Evolutionary conservation across 768 basidiomycete genomes (phyloP).

Genomic region (Cantharellus cinnabarinus): DNA sequence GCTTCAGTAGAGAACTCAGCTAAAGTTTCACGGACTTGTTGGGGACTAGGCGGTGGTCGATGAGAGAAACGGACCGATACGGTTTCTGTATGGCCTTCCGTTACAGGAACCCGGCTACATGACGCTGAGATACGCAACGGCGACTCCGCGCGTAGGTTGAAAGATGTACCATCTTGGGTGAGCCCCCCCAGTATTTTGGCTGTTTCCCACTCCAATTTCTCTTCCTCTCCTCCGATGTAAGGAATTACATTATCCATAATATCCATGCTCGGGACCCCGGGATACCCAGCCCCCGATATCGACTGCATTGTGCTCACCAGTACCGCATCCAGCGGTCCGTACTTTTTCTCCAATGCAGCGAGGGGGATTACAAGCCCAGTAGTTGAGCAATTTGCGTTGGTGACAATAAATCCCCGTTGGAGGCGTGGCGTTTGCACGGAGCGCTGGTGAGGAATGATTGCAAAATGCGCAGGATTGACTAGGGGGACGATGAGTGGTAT

Average conservation of each 20-base stretch:
- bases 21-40: slow-evolving; percentile 73
- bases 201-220: slow-evolving; percentile 99
- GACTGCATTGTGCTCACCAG: slow-evolving; percentile 95
- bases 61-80: slow-evolving; percentile 69
- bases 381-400: slow-evolving; percentile 96
- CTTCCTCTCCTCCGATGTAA: slow-evolving; percentile 82
- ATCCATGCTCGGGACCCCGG: slow-evolving; percentile 75
- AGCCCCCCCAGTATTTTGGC: slow-evolving; percentile 89
- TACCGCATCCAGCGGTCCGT: slow-evolving; percentile 83
- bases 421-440: slow-evolving; percentile 43
- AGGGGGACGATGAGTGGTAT: slow-evolving; percentile 94
- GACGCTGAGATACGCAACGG: slow-evolving; percentile 81
- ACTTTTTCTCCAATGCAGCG: slow-evolving; percentile 68
- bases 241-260: slow-evolving; percentile 94
- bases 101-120: slow-evolving; percentile 88
- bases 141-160: slow-evolving; percentile 66
- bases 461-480: slow-evolving; percentile 73
- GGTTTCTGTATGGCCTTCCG: slow-evolving; percentile 86
- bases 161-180: slow-evolving; percentile 27
- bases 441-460: slow-evolving; percentile 70
- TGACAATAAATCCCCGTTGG: slow-evolving; percentile 79
- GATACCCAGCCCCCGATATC: slow-evolving; percentile 95
- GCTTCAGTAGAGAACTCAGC: slow-evolving; percentile 53
- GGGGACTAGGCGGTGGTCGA: slow-evolving; percentile 64
- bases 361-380: slow-evolving; percentile 87